A percentile compares a stretch with the other conserved stretches of the same genome.
Evolutionary conservation across 164 flowering plant species (phyloP).

Genomic region (Annona cherimola): DNA sequence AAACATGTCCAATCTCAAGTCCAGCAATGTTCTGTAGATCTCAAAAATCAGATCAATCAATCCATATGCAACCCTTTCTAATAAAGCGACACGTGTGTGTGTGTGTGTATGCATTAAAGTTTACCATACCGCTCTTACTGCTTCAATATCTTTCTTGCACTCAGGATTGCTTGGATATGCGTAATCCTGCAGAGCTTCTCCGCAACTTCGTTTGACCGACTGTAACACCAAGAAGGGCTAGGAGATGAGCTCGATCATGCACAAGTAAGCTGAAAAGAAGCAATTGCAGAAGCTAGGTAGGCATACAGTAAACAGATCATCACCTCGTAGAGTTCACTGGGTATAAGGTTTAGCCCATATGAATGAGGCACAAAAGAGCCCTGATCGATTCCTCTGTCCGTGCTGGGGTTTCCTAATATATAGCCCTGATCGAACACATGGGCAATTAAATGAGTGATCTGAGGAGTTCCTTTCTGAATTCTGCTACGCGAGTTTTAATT

Average conservation of each 20-base stretch:
- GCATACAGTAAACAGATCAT: neutral
- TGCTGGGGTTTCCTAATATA: constrained; percentile 37
- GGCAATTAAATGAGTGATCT: too few relatives aligned
- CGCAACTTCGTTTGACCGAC: neutral
- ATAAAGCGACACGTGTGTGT: neutral
- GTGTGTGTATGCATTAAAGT: neutral
- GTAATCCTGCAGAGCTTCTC: neutral
- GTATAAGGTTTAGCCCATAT: constrained; percentile 40
- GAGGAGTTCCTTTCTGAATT: too few relatives aligned
- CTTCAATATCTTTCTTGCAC: neutral
- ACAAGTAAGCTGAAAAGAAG: too few relatives aligned
- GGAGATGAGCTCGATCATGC: too few relatives aligned
- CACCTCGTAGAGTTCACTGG: constrained; percentile 50
- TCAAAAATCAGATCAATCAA: neutral
- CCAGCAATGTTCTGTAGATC: constrained; percentile 12
- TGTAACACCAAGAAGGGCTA: neutral
- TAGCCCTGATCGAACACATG: constrained; percentile 34
- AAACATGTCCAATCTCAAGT: constrained; percentile 7
- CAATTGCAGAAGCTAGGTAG: too few relatives aligned
- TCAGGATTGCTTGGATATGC: neutral
- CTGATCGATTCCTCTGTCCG: constrained; percentile 13
- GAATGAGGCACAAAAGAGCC: constrained; percentile 27
- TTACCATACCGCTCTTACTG: neutral
- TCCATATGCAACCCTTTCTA: neutral
- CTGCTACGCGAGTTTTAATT: too few relatives aligned